Base-by-base conservation (phyloP, 345 rosid species). In the Reutealis trisperma region DNA sequence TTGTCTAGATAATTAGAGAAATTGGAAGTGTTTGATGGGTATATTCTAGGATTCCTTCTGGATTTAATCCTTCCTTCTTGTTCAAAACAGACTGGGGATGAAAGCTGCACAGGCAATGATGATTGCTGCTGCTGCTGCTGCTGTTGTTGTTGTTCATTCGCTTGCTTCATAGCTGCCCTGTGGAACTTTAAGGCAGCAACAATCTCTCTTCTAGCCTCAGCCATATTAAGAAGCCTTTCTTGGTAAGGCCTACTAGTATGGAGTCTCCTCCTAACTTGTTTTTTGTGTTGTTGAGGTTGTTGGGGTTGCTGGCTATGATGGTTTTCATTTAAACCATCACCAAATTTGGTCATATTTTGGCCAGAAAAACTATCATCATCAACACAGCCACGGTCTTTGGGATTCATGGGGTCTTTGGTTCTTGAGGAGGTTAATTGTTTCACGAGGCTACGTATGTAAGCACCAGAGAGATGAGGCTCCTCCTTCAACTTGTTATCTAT, bases 161-260 rank as follows among this genome's bases (percentile, higher is more conserved):
- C 91, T 84, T 91, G 92, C 84, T 92, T 94, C 98, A 91, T 96
- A 72, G 99, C 78, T 27, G 98, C 99, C 9, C 99, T 84, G 62
- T 96, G 99, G 74, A 88, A 92, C 83, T 96, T 96, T 60, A 94
- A 87, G 47, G 97, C 97, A 78, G 98, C 89, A 77, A 93, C 99
- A 78, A 96, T 93, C 85, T 96, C 98, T 67, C 94, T 87, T 77
- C 99, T 91, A 57, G 99, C 99, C 84, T 96, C 97, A 8, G 99
- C 99, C 99, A 96, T 96, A 55, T 96, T 93, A 5, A 96, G 94
- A 52, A 93, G 94, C 85, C 97, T 89, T 67, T 96, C 98, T 87
- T 96, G 98, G 72, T 92, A 93, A 72, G 98, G 99, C 81, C 98
- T 87, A 70, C 89, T 92, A 51, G 99, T 91, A 75, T 92, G 97